These are phyloP conservation scores for Dictyostelium intermedium DNA, from an alignment of 78 protist species.

Conservation along the genomic window DNA sequence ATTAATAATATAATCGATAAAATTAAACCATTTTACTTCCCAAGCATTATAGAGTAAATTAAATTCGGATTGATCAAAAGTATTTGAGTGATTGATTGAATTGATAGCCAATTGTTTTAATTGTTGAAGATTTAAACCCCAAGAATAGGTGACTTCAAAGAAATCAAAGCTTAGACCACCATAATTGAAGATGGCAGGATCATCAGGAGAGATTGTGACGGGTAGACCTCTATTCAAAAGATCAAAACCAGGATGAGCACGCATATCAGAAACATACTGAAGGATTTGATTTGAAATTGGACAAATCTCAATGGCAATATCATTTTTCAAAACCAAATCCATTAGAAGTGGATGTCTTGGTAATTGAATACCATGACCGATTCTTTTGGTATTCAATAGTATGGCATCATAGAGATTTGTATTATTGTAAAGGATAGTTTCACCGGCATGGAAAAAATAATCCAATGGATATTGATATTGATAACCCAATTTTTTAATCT, in stretches of 20 bases:
- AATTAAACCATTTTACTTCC: not conserved
- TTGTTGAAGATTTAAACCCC: constrained; percentile 34
- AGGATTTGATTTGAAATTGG: constrained; percentile 88
- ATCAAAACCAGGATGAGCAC: constrained; percentile 77
- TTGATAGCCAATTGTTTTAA: constrained; percentile 64
- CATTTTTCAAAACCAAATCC: not conserved
- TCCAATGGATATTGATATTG: constrained; percentile 23
- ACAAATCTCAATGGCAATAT: constrained; percentile 83
- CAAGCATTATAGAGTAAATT: not conserved
- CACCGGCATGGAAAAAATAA: constrained; percentile 85
- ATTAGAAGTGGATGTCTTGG: constrained; percentile 65
- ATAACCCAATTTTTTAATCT: not conserved
- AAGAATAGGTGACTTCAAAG: constrained; percentile 27
- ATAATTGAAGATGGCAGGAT: constrained; percentile 70
- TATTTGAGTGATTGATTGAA: constrained; percentile 19
- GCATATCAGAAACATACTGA: constrained; percentile 52
- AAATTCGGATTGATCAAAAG: not conserved
- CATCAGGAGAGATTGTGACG: constrained; percentile 69
- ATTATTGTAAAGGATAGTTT: constrained; percentile 68
- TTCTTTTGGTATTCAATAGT: constrained; percentile 64
- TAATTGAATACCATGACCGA: constrained; percentile 86
- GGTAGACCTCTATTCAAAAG: constrained; percentile 60
- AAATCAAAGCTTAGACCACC: constrained; percentile 59
- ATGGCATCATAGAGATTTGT: constrained; percentile 88
- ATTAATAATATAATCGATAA: constrained; percentile 15